These are phyloP conservation scores for Citrus sinensis DNA, from an alignment of 345 rosid genomes.

Conservation along the genomic window DVS_A1.0 CM039168.1:29107001-29107500, in stretches of 20 bases:
- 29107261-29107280: constrained; percentile 33
- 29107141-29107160: not conserved
- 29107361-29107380: constrained; percentile 38
- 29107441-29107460: constrained; percentile 20
- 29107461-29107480: constrained; percentile 22
- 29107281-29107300: constrained; percentile 28
- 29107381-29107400: constrained; percentile 39
- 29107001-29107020: constrained; percentile 43
- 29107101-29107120: not conserved
- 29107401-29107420: constrained; percentile 19
- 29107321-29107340: constrained; percentile 34
- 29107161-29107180: not conserved
- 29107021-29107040: constrained; percentile 40
- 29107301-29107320: constrained; percentile 28
- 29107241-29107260: constrained; percentile 28
- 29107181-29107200: constrained; percentile 9
- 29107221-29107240: constrained; percentile 23
- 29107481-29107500: constrained; percentile 14
- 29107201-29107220: not conserved
- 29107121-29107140: not conserved
- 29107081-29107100: constrained; percentile 26
- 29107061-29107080: constrained; percentile 42
- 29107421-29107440: constrained; percentile 5
- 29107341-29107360: constrained; percentile 36
- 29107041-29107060: constrained; percentile 46